A percentile compares a stretch with the other conserved stretches of the same genome.
Evolutionary conservation across 2,329 filamentous ascomycete species (phyloP).

Genomic region (Fusarium sarcochroum): DNA sequence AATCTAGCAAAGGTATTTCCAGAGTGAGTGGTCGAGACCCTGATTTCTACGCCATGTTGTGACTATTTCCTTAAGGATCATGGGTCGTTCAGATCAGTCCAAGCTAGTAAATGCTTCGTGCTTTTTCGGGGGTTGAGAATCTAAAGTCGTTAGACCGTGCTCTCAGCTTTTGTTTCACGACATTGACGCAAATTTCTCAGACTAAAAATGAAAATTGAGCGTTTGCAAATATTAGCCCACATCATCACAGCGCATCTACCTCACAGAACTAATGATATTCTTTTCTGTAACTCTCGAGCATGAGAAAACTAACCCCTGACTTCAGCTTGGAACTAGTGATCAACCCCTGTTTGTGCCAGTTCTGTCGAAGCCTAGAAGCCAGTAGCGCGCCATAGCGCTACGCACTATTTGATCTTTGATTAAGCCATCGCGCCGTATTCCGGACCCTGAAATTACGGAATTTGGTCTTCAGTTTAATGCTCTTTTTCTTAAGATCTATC

Average conservation of each 20-base stretch:
- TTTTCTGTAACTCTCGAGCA: background rate
- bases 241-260: accelerated
- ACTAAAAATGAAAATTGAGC: too few relatives aligned
- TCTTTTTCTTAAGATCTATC: too few relatives aligned
- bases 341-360: background rate
- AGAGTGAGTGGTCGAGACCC: background rate
- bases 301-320: background rate
- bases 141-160: background rate
- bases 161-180: too few relatives aligned
- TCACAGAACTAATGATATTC: background rate
- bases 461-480: too few relatives aligned
- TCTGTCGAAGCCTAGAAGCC: slow-evolving; percentile 6
- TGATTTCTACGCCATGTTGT: background rate
- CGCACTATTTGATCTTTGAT: background rate
- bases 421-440: too few relatives aligned
- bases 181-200: too few relatives aligned
- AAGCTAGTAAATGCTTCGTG: background rate
- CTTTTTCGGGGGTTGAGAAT: background rate
- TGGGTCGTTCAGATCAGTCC: background rate
- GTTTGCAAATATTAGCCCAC: too few relatives aligned
- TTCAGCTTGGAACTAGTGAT: background rate
- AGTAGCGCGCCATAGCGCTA: background rate
- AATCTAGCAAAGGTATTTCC: background rate
- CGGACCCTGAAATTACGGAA: too few relatives aligned
- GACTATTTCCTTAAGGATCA: background rate